Evolutionary conservation across 148 eudicot genomes (phyloP).

Genomic region (Spergularia bocconei): DNA sequence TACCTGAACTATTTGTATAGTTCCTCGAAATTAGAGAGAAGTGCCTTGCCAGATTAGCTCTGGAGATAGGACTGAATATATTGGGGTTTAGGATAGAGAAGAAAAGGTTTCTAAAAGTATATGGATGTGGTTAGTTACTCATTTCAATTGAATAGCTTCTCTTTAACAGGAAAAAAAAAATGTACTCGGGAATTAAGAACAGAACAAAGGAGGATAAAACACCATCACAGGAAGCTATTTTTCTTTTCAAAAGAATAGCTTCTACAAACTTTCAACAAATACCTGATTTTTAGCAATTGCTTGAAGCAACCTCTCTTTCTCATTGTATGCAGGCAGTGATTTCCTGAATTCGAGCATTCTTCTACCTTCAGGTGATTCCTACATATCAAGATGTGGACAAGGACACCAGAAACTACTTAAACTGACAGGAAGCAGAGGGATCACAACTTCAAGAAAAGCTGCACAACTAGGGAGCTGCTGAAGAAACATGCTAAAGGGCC

Average conservation of each 20-base stretch:
- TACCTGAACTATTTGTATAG: background rate
- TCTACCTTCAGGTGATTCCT: conserved; percentile 98
- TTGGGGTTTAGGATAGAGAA: conserved; percentile 3
- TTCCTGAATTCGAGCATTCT: conserved; percentile 78
- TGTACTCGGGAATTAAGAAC: too few relatives aligned
- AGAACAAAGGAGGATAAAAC: too few relatives aligned
- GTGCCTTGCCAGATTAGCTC: background rate
- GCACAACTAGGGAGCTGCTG: background rate
- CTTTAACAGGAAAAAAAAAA: too few relatives aligned
- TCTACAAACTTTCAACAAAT: background rate
- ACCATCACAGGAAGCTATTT: too few relatives aligned
- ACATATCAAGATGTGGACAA: conserved; percentile 18
- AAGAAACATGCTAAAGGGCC: background rate
- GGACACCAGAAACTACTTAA: background rate
- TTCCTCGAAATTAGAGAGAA: conserved; percentile 3
- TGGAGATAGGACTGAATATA: background rate
- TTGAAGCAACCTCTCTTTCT: conserved; percentile 94
- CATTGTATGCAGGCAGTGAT: conserved; percentile 84
- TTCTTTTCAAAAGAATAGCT: too few relatives aligned
- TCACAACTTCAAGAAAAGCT: background rate
- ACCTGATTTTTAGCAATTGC: conserved; percentile 98
- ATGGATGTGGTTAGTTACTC: background rate
- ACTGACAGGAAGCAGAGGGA: background rate
- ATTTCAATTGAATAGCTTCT: background rate
- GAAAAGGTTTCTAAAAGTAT: background rate